Evolutionary conservation across 192 early-diverging fungal species (phyloP), one percentile per base, ranked within the genome.

Genomic region (Coemansia sp.): DNA sequence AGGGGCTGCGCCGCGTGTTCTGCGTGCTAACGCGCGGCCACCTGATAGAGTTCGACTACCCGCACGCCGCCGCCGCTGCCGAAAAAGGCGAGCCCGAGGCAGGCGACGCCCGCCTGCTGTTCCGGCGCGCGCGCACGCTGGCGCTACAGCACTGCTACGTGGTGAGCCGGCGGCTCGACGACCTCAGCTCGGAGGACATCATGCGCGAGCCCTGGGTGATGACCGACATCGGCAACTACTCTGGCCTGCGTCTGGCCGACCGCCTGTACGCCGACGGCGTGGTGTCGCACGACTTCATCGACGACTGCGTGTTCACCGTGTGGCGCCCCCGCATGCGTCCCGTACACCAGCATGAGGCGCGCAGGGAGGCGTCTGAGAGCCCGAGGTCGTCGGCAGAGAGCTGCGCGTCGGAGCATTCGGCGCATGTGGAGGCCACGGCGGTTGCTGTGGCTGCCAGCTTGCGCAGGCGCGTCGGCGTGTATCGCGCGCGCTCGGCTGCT

Each of bases 181-280:
- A 78, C 22, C 51, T 78, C 27, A 67, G 52, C 12, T 57, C 61
- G 3, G 27, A 55, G 8, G 74, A 78, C 43, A 78, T 78, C 41
- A 68, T 71, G 69, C 71, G 69, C 58, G 74, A 78, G 65, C 74
- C 74, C 14, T 78, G 74, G 74, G 74, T 78, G 2, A 71, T 71
- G 65, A 78, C 74, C 11, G 74, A 78, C 27, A 78, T 78, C 57
- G 69, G 74, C 40, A 78, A 78, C 55, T 71, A 78, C 58, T 67
- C 53, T 21, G 74, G 74, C 0, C 54, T 78, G 53, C 69, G 74
- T 7, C 61, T 78, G 40, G 74, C 74, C 8, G 74, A 78, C 25
- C 69, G 76, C 3, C 41, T 79, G 6, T 79, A 73, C 27, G 76
- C 66, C 5, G 76, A 79, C n/a, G 76, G 76, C 13, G 48, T 64